Conservation (phyloP, 495 filamentous ascomycete species). For the Penicillium coffeae region DNA sequence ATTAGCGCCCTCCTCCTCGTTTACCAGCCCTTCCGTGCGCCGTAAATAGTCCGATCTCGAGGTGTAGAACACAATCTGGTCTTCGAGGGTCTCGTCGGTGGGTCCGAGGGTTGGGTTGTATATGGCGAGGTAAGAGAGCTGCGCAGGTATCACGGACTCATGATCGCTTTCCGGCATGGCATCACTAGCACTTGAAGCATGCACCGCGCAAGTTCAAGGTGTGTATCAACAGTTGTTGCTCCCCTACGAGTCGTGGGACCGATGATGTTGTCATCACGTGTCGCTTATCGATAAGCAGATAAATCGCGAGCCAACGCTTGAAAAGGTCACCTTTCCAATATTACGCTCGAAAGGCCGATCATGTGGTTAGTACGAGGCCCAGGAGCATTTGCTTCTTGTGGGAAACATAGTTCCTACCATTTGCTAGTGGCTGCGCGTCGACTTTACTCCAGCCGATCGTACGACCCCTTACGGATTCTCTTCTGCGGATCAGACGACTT, state of each 20-base stretch:
- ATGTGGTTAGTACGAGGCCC: slow-evolving; percentile 26
- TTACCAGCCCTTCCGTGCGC: slow-evolving; percentile 33
- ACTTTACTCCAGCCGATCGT: slow-evolving; percentile 30
- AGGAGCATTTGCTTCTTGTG: slow-evolving; percentile 21
- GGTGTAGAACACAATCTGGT: slow-evolving; percentile 92
- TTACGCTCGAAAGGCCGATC: background rate
- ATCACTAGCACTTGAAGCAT: slow-evolving; percentile 15
- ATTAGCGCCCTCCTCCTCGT: slow-evolving; percentile 55
- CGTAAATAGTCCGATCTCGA: slow-evolving; percentile 35
- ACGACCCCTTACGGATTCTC: slow-evolving; percentile 76
- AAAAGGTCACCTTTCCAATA: background rate
- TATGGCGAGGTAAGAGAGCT: slow-evolving; percentile 83
- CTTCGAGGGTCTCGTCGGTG: slow-evolving; percentile 79
- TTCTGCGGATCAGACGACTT: slow-evolving; percentile 96
- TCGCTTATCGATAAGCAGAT: slow-evolving; percentile 25
- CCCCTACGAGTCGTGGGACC: slow-evolving; percentile 6
- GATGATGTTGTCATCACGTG: slow-evolving; percentile 43
- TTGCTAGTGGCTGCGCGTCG: slow-evolving; percentile 17
- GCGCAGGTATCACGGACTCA: slow-evolving; percentile 63
- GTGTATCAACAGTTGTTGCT: slow-evolving; percentile 1
- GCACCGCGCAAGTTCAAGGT: slow-evolving; percentile 10
- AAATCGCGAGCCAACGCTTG: slow-evolving; percentile 4
- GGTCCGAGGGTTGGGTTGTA: slow-evolving; percentile 89
- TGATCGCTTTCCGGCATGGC: slow-evolving; percentile 39
- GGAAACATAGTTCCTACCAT: slow-evolving; percentile 4